Percentiles rank a stretch among this genome's conserved stretches.
These are phyloP conservation scores for Apostasia shenzhenica DNA, from an alignment of 106 monocot genomes.

Conservation along the genomic window DNA sequence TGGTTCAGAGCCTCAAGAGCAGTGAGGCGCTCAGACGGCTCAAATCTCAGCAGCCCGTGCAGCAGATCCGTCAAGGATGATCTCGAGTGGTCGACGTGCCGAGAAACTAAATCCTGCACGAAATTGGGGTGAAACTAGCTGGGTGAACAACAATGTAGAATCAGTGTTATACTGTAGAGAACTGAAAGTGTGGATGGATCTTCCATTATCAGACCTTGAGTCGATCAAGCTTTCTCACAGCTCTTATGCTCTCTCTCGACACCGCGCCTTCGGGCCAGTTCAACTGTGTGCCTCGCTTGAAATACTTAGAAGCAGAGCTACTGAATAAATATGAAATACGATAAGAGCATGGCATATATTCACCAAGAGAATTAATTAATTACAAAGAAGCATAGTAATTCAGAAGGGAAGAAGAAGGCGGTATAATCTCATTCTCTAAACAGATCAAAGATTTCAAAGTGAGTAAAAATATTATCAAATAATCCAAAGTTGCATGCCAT, in stretches of 20 bases:
- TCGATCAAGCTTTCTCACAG: conserved; percentile 66
- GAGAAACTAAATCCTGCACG: conserved; percentile 49
- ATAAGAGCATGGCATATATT: neutral
- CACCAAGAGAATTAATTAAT: neutral
- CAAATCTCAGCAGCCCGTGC: conserved; percentile 52
- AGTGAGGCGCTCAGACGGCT: conserved; percentile 71
- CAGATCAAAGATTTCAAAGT: too few species aligned
- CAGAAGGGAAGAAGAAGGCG: too few species aligned
- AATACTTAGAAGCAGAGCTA: conserved; percentile 54
- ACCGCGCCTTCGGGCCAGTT: conserved; percentile 94
- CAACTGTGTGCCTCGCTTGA: conserved; percentile 49
- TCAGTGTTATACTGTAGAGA: neutral
- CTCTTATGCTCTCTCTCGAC: conserved; percentile 87
- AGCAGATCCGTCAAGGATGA: conserved; percentile 46
- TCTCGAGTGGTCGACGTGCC: conserved; percentile 39
- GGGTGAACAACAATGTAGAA: neutral
- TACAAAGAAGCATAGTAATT: too few species aligned
- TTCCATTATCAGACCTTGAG: conserved; percentile 44
- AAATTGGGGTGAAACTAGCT: neutral
- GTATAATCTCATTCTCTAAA: too few species aligned
- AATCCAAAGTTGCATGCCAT: too few species aligned
- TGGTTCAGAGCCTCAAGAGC: conserved; percentile 79
- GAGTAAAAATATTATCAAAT: too few species aligned
- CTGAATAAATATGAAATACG: conserved; percentile 24
- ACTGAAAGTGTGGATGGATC: neutral